Base-by-base conservation (phyloP, 2,329 filamentous ascomycete genomes). In the Leptodontidium sp. region DNA sequence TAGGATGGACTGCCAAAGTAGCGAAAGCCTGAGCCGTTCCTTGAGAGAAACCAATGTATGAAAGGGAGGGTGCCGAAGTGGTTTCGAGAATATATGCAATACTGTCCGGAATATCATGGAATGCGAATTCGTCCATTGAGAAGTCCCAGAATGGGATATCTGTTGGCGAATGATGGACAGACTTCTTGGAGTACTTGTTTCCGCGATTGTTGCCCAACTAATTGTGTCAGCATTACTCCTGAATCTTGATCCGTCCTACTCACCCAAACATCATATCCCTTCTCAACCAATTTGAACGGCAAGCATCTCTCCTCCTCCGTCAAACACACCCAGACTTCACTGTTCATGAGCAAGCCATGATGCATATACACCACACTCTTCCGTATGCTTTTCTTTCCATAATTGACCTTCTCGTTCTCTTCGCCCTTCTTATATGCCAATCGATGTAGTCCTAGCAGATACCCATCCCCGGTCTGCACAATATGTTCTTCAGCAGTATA, bases 111-210 rank as follows among this genome's bases (percentile, higher is more conserved):
- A 99, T 98, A 79, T 99, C 96, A 79, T 98, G 90, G 77, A 99
- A 97, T 59, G 96, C 96, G 78, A 99, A 99, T 78, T 99, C 93
- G 78, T 99, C 96, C 78, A 99, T 98, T 63, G 93, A 97, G 79
- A 99, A 99, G 79, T 98, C 91, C 96, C 96, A 99, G 80, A 99
- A 99, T 15, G 88, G 85, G 47, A 86, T 83, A 2, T 92, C 91
- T 0, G 88, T 91, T 0, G 96, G 94, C 0, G 93, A 91, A 71
- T 85, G 84, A 68, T 90, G 86, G 63, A 94, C 88, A 2, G 90
- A 94, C 82, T 99, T 99, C 81, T 98, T 99, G 57, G 94, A 97
- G 82, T 99, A 99, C 79, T 99, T 99, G 86, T 99, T 99, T 61
- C 96, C 96, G 45, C 96, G 90, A 77, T 99, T 99, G 80, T 99